A percentile compares a stretch with the other conserved stretches of the same genome.
phyloP scores from a whole-genome alignment of 2,329 filamentous ascomycete species.

The Xenoacremonium recifei region DNA sequence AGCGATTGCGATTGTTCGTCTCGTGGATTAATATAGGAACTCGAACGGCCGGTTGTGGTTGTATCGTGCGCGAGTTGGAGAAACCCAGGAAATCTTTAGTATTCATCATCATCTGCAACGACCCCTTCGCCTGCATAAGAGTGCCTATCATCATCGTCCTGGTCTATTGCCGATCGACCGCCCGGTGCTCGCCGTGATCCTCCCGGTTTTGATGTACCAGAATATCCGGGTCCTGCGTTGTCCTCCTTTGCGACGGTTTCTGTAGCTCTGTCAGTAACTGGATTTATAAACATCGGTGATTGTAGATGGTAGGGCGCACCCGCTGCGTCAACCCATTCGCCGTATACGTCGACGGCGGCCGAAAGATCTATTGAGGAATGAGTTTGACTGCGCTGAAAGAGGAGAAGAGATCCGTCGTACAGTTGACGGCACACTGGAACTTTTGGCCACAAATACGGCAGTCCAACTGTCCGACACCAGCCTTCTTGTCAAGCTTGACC shows the following conservation, averaged over 20 bases:
- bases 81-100: constrained; percentile 37
- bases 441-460: constrained; percentile 94
- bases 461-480: constrained; percentile 76
- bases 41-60: too few relatives aligned
- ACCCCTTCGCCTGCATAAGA: constrained; percentile 54
- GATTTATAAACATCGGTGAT: neutral
- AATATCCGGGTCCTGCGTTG: constrained; percentile 28
- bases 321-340: constrained; percentile 93
- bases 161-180: constrained; percentile 30
- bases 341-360: constrained; percentile 90
- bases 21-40: too few relatives aligned
- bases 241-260: constrained; percentile 52
- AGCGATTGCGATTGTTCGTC: too few relatives aligned
- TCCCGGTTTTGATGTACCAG: constrained; percentile 24
- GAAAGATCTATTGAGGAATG: constrained; percentile 66
- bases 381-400: constrained; percentile 12
- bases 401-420: constrained; percentile 46
- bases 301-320: constrained; percentile 38
- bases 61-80: constrained; percentile 17
- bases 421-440: constrained; percentile 92
- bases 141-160: constrained; percentile 51
- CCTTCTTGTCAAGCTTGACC: constrained; percentile 92
- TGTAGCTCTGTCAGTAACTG: constrained; percentile 23
- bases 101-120: constrained; percentile 55
- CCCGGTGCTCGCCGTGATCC: constrained; percentile 20